These are phyloP conservation scores for Tuber borchii DNA, from an alignment of 495 filamentous ascomycete species.

Conservation along the genomic window DNA sequence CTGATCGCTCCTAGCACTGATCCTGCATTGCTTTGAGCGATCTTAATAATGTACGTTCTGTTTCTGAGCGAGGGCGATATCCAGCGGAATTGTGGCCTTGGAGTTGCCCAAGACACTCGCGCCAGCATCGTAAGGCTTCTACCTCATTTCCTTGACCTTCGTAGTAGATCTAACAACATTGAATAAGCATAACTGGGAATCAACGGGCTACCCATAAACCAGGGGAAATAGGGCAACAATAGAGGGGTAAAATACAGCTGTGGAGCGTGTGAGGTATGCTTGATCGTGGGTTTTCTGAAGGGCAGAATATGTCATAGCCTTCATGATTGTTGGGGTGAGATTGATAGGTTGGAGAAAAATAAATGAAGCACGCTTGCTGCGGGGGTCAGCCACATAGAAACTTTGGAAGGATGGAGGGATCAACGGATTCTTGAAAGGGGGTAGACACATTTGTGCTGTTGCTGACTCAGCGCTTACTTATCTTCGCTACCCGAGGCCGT, in stretches of 20 bases:
- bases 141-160: constrained; percentile 72
- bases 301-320: constrained; percentile 66
- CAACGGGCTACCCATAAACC: neutral
- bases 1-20: constrained; percentile 92
- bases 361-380: constrained; percentile 5
- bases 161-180: constrained; percentile 33
- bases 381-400: neutral
- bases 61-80: constrained; percentile 73
- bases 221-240: neutral
- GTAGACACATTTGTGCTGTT: neutral
- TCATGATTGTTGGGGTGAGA: constrained; percentile 57
- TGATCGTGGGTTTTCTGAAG: constrained; percentile 98
- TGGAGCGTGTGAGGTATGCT: constrained; percentile 86
- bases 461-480: neutral
- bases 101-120: constrained; percentile 81
- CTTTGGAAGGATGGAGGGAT: neutral
- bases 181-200: constrained; percentile 8
- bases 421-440: neutral
- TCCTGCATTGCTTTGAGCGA: constrained; percentile 75
- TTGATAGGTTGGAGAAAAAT: neutral
- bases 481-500: neutral
- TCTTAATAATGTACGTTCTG: constrained; percentile 74
- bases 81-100: constrained; percentile 75
- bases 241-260: constrained; percentile 55
- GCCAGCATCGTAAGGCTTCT: constrained; percentile 90